Percentiles rank a stretch among this genome's conserved stretches.
These are phyloP conservation scores for Saccharomycopsis schoenii DNA, from an alignment of 805 yeast genomes.

Conservation along the genomic window DNA sequence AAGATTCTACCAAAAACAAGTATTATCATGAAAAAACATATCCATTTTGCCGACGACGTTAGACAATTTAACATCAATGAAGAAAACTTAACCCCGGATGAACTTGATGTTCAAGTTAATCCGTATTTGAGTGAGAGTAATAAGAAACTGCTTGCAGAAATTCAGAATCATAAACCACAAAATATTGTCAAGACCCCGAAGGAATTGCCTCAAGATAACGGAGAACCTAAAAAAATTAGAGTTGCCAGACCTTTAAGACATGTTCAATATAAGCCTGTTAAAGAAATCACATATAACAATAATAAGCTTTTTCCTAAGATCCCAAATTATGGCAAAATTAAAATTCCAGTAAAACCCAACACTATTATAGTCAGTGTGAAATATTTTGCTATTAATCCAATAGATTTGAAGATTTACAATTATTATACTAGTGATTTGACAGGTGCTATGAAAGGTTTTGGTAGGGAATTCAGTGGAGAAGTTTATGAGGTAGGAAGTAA, in stretches of 20 bases:
- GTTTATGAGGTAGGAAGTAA: constrained; percentile 33
- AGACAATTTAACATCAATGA: constrained; percentile 11
- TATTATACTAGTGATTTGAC: constrained; percentile 41
- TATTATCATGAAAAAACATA: not conserved
- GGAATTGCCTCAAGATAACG: constrained; percentile 9
- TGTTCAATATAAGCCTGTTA: constrained; percentile 40
- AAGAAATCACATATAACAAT: constrained; percentile 34
- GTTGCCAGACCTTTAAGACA: constrained; percentile 42
- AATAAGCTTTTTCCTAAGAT: constrained; percentile 27
- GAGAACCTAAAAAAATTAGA: constrained; percentile 20
- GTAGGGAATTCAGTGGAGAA: constrained; percentile 60
- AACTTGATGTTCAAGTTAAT: constrained; percentile 15
- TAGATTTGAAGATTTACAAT: constrained; percentile 52
- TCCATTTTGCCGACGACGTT: not conserved
- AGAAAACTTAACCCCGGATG: constrained; percentile 11
- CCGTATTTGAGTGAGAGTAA: constrained; percentile 11
- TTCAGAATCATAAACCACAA: constrained; percentile 1
- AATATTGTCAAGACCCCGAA: constrained; percentile 10
- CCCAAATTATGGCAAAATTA: constrained; percentile 44
- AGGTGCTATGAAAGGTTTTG: constrained; percentile 52
- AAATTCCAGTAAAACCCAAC: constrained; percentile 37
- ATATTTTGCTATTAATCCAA: constrained; percentile 54
- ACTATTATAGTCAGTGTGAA: constrained; percentile 48
- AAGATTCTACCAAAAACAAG: not conserved
- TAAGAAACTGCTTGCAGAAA: constrained; percentile 3